A percentile compares a stretch with the other conserved stretches of the same genome.
These are phyloP conservation scores for Lactuca sativa DNA, from an alignment of 129 eudicot species.

Conservation along the genomic window DNA sequence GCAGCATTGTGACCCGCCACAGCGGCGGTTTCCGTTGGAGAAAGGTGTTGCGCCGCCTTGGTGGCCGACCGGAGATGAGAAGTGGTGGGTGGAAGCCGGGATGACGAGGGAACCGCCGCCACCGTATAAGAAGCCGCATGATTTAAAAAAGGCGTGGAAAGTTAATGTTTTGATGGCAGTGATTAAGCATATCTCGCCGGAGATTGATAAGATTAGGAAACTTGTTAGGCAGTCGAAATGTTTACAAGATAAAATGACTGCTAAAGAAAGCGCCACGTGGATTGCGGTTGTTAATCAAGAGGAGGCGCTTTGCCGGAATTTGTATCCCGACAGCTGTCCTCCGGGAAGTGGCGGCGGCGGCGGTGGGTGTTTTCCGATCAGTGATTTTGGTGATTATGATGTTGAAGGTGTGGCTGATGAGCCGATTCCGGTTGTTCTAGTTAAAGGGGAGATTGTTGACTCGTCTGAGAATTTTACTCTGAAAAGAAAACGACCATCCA, in stretches of 20 bases:
- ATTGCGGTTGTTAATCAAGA: slow-evolving; percentile 34
- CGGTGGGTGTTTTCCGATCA: slow-evolving; percentile 9
- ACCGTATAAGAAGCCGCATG: slow-evolving; percentile 79
- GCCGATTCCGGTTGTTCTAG: slow-evolving; percentile 15
- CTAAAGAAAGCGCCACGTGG: slow-evolving; percentile 44
- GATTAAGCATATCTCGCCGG: slow-evolving; percentile 38
- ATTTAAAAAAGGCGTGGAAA: slow-evolving; percentile 39
- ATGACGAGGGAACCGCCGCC: slow-evolving; percentile 58
- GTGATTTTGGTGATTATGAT: slow-evolving; percentile 28
- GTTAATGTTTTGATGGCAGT: slow-evolving; percentile 36
- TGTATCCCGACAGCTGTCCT: slow-evolving; percentile 20
- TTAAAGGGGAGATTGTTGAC: slow-evolving; percentile 38
- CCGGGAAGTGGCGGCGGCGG: not conserved
- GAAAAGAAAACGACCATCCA: slow-evolving; percentile 31
- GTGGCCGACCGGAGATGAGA: slow-evolving; percentile 79
- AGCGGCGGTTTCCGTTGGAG: slow-evolving; percentile 70
- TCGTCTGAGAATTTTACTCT: slow-evolving; percentile 11
- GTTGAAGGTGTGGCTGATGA: slow-evolving; percentile 32
- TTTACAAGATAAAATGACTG: slow-evolving; percentile 42
- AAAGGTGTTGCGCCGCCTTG: slow-evolving; percentile 82
- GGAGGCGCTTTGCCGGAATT: slow-evolving; percentile 29
- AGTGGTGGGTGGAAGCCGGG: slow-evolving; percentile 61
- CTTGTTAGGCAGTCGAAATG: slow-evolving; percentile 40
- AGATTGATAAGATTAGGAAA: slow-evolving; percentile 33
- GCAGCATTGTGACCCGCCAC: slow-evolving; percentile 79